Evolutionary conservation across 768 basidiomycete genomes (phyloP).

Genomic region (Mycena amicta): DNA sequence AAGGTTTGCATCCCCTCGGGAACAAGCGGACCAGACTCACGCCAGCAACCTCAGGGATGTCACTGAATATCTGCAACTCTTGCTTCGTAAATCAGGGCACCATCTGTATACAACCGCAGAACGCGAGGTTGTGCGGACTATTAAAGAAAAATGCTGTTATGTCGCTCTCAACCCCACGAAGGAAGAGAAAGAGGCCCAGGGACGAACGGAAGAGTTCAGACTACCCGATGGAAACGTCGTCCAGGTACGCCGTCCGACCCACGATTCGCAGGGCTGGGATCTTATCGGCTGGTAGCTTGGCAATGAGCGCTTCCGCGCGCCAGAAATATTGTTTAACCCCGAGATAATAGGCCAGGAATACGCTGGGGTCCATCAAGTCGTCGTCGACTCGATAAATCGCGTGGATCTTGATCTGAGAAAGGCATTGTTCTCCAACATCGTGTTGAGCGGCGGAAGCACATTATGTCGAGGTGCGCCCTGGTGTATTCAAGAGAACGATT

Average conservation of each 20-base stretch:
- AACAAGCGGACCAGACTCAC: constrained; percentile 1
- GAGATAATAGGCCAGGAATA: constrained; percentile 96
- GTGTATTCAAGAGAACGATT: constrained; percentile 1
- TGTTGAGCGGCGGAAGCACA: constrained; percentile 95
- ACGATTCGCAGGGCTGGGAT: constrained; percentile 16
- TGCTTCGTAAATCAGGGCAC: constrained; percentile 92
- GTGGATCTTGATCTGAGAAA: constrained; percentile 97
- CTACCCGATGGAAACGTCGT: constrained; percentile 95
- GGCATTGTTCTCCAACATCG: constrained; percentile 93
- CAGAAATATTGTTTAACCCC: constrained; percentile 97
- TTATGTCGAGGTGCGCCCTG: constrained; percentile 77
- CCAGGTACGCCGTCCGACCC: constrained; percentile 55
- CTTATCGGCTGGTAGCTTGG: constrained; percentile 65
- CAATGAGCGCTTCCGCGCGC: constrained; percentile 92
- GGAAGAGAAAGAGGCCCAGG: constrained; percentile 88
- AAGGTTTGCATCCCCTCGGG: constrained; percentile 49
- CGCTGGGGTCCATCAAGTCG: constrained; percentile 95
- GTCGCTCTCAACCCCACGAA: constrained; percentile 89
- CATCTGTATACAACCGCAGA: constrained; percentile 97
- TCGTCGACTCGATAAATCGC: constrained; percentile 96
- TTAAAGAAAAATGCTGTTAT: constrained; percentile 99
- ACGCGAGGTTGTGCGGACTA: constrained; percentile 92
- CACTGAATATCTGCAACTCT: constrained; percentile 92
- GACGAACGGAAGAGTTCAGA: constrained; percentile 84
- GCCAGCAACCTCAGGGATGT: constrained; percentile 67